These are phyloP conservation scores for Teratosphaeria gauchensis DNA, from an alignment of 2,329 filamentous ascomycete species.

Conservation along the genomic window DNA sequence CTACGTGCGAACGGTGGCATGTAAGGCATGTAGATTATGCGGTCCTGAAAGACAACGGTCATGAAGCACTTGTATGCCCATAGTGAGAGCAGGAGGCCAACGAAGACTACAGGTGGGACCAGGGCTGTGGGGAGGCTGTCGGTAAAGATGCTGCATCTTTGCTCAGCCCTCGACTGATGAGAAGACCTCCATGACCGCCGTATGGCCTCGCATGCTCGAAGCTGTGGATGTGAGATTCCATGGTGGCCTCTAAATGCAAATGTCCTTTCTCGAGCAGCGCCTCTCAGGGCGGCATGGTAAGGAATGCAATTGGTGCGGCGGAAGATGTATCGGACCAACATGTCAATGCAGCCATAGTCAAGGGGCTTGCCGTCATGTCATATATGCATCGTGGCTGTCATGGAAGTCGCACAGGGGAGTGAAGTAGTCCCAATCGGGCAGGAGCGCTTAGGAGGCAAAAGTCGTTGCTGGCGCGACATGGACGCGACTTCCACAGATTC, in stretches of 20 bases:
- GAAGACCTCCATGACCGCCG: not conserved
- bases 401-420: not conserved
- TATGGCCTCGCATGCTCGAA: not conserved
- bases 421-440: not conserved
- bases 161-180: not conserved
- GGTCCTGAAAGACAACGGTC: slow-evolving; percentile 69
- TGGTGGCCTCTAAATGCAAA: not conserved
- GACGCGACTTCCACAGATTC: no score
- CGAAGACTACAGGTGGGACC: slow-evolving; percentile 58
- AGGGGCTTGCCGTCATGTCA: not conserved
- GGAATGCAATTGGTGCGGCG: not conserved
- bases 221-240: not conserved
- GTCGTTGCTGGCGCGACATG: no score
- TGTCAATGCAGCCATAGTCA: not conserved
- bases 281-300: not conserved
- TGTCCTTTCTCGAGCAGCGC: not conserved
- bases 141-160: slow-evolving; percentile 14
- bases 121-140: slow-evolving; percentile 37
- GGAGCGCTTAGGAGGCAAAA: not conserved
- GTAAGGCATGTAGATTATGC: slow-evolving; percentile 73
- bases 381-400: not conserved
- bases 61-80: slow-evolving; percentile 59
- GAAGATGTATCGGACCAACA: not conserved
- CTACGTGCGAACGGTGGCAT: slow-evolving; percentile 59
- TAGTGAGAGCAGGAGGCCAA: slow-evolving; percentile 53